Base-by-base conservation (phyloP, 1,284 basidiomycete species). In the Hypsizygus ulmarius region DNA sequence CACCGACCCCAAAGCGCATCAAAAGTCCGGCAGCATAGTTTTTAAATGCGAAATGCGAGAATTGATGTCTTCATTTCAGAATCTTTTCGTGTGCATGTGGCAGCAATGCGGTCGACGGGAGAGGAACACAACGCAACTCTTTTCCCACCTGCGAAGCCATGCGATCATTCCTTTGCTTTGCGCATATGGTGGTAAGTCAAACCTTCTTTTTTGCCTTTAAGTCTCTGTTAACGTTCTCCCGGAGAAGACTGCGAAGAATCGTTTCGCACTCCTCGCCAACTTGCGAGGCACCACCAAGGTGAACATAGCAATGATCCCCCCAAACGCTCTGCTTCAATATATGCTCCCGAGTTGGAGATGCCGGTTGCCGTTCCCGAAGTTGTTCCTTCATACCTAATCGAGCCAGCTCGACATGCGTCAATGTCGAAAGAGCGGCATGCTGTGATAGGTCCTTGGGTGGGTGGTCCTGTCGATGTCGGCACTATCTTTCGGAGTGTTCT, bases 371-470 rank as follows among this genome's bases (percentile, higher is more conserved):
- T 67, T 38, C 68, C 71, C n/a, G 50, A 52, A 4, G 55, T 47
- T 8, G 57, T 84, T 36, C 79, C 81, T 14, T 69, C 79, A 2
- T 80, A 80, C 56, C 68, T 74, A 58, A 63, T 72, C 21, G 67
- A 75, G 52, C 70, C 64, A 9, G 62, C 82, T 2, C 56, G 62
- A 6, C 70, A 63, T 36, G 63, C 70, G 35, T 61, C 61, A 3
- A 78, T 82, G 54, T 67, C 76, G 11, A 58, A 64, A 49, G 72
- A 74, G 28, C 68, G 73, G 45, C 83, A 84, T 56, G 65, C 65
- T 12, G 61, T 57, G 38, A 60, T 86, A 32, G 76, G 73, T 7
- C 74, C 74, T 54, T 78, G 74, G 78, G 84, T 84, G 61, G 48
- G 73, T 61, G 39, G 15, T 3, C 21, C 14, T 27, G 21, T 38